Percentiles rank a stretch among this genome's conserved stretches.
Evolutionary conservation across 345 rosid genomes (phyloP).

Genomic region (Populus pruinosa): DNA sequence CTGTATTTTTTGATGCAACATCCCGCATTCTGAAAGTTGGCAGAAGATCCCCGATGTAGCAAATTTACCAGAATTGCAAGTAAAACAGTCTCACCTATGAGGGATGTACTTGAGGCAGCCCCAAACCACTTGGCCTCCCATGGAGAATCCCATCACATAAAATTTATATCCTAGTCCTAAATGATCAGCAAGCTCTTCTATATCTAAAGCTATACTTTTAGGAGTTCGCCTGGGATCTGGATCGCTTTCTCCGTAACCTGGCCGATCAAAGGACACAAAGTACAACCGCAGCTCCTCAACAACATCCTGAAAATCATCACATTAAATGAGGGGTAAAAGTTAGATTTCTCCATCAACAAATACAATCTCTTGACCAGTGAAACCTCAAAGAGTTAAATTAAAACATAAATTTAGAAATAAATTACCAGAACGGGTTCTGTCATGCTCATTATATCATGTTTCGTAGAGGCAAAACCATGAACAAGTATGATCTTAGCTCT

Average conservation of each 20-base stretch:
- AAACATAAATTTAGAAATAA: not conserved
- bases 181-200: slow-evolving; percentile 32
- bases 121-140: slow-evolving; percentile 32
- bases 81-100: slow-evolving; percentile 13
- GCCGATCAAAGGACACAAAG: slow-evolving; percentile 23
- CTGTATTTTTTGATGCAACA: not conserved
- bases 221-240: slow-evolving; percentile 25
- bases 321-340: not conserved
- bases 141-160: slow-evolving; percentile 19
- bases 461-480: slow-evolving; percentile 15
- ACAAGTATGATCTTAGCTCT: slow-evolving; percentile 17
- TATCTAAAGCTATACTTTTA: slow-evolving; percentile 19
- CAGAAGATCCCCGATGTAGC: not conserved
- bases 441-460: not conserved
- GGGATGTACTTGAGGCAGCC: slow-evolving; percentile 31
- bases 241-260: slow-evolving; percentile 31
- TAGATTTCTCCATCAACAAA: not conserved
- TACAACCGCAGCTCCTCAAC: slow-evolving; percentile 17
- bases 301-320: slow-evolving; percentile 7
- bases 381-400: not conserved
- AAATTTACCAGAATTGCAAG: not conserved
- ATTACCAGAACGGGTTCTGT: not conserved
- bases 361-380: not conserved
- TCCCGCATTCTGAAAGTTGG: not conserved
- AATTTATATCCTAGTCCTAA: slow-evolving; percentile 26